Conservation (phyloP, 768 basidiomycete species). For the Russula sp. region DNA sequence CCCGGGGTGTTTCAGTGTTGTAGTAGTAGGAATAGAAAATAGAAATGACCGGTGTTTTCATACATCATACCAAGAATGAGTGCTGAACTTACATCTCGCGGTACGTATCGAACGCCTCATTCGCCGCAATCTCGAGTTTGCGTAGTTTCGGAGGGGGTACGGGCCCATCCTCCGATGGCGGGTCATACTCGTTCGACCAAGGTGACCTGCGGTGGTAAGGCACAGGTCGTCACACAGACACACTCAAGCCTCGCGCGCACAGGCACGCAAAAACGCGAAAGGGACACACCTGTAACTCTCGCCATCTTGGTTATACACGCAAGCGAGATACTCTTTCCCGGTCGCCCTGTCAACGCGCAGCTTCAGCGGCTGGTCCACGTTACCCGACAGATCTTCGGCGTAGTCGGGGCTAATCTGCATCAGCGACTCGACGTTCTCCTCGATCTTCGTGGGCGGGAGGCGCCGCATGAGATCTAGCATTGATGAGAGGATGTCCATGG, state of each 20-base stretch:
- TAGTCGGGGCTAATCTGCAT: slow-evolving; percentile 84
- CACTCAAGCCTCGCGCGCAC: background rate
- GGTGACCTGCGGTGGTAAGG: slow-evolving; percentile 90
- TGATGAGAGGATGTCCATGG: slow-evolving; percentile 78
- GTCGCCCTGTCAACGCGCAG: slow-evolving; percentile 71
- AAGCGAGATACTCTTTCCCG: slow-evolving; percentile 85
- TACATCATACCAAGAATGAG: background rate
- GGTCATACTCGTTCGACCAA: slow-evolving; percentile 96
- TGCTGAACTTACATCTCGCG: slow-evolving; percentile 73
- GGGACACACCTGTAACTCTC: slow-evolving; percentile 70
- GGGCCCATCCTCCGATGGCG: slow-evolving; percentile 84
- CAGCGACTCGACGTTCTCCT: slow-evolving; percentile 79
- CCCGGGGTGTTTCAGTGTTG: too few relatives aligned
- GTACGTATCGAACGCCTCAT: slow-evolving; percentile 96
- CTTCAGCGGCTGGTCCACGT: slow-evolving; percentile 90
- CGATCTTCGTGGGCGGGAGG: slow-evolving; percentile 84
- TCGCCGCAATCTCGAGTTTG: slow-evolving; percentile 86
- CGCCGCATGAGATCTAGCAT: slow-evolving; percentile 96
- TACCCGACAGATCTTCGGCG: slow-evolving; percentile 89
- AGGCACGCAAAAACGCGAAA: background rate
- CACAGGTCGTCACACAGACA: background rate
- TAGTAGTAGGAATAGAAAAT: background rate
- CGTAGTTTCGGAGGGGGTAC: slow-evolving; percentile 77
- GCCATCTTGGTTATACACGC: slow-evolving; percentile 90
- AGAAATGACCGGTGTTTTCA: background rate